Evolutionary conservation across 2,329 filamentous ascomycete genomes (phyloP).

Genomic region (Alternaria ventricosa): DNA sequence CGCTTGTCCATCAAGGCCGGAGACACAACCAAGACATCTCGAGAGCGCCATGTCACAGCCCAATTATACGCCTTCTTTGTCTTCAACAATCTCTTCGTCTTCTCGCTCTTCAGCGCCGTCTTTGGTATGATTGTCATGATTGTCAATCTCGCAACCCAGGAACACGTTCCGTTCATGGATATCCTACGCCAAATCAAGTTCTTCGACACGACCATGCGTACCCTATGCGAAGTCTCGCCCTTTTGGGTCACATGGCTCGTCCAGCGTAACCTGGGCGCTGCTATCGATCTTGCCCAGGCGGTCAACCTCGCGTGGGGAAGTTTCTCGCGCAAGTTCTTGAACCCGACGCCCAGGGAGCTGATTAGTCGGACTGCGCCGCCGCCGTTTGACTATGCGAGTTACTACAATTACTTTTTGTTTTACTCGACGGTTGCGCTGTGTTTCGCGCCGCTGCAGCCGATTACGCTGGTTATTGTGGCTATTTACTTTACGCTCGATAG

Average conservation of each 20-base stretch:
- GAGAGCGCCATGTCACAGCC: slow-evolving; percentile 87
- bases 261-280: slow-evolving; percentile 89
- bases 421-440: slow-evolving; percentile 89
- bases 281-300: slow-evolving; percentile 90
- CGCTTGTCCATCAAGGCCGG: slow-evolving; percentile 82
- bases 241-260: slow-evolving; percentile 84
- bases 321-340: slow-evolving; percentile 81
- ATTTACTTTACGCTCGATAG: slow-evolving; percentile 89
- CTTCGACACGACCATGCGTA: slow-evolving; percentile 69
- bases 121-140: slow-evolving; percentile 76
- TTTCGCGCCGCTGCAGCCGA: slow-evolving; percentile 83
- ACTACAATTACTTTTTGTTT: slow-evolving; percentile 98
- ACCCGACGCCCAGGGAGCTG: slow-evolving; percentile 85
- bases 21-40: slow-evolving; percentile 88
- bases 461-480: slow-evolving; percentile 84
- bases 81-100: slow-evolving; percentile 95
- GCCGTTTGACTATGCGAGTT: slow-evolving; percentile 91
- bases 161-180: slow-evolving; percentile 64
- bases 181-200: slow-evolving; percentile 71
- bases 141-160: slow-evolving; percentile 62
- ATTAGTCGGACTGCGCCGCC: slow-evolving; percentile 94
- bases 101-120: slow-evolving; percentile 86
- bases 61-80: slow-evolving; percentile 96
- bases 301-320: slow-evolving; percentile 85
- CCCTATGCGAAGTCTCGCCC: slow-evolving; percentile 80